phyloP scores from a whole-genome alignment of 2,329 filamentous ascomycete species.

The Monosporascus ibericus region DNA sequence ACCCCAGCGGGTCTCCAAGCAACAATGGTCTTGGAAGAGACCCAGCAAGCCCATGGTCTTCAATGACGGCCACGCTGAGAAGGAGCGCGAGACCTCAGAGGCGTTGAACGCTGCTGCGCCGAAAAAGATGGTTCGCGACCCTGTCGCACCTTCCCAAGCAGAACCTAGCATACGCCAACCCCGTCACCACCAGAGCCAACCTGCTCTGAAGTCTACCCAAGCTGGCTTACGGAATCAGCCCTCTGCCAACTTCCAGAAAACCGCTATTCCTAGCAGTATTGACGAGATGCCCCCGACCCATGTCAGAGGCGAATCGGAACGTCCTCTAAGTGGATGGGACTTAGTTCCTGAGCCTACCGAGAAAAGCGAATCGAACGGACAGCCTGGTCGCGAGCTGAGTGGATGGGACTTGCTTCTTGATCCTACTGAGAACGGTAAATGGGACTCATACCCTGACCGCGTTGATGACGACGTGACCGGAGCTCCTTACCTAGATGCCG shows the following conservation, averaged over 20 bases:
- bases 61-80: slow-evolving; percentile 15
- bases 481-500: slow-evolving; percentile 37
- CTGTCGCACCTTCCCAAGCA: neutral
- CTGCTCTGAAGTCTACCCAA: slow-evolving; percentile 37
- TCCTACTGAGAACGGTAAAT: neutral
- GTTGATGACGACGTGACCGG: slow-evolving; percentile 32
- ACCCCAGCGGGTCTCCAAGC: slow-evolving; percentile 2
- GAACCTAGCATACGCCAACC: slow-evolving; percentile 9
- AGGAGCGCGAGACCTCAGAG: slow-evolving; percentile 2
- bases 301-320: too few species aligned
- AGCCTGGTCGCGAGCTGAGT: slow-evolving; percentile 13
- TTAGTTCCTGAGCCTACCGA: neutral
- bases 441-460: slow-evolving; percentile 2
- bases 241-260: slow-evolving; percentile 15
- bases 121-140: neutral
- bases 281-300: neutral
- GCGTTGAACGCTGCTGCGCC: neutral
- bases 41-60: slow-evolving; percentile 14
- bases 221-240: slow-evolving; percentile 37
- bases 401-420: neutral
- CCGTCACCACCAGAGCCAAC: slow-evolving; percentile 50
- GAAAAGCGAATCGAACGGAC: neutral
- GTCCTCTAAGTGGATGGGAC: too few species aligned
- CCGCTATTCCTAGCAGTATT: slow-evolving; percentile 1
- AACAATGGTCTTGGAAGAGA: slow-evolving; percentile 7